These are phyloP conservation scores for Populus trichocarpa DNA, from an alignment of 441 rosid species.

Conservation along the genomic window DNA sequence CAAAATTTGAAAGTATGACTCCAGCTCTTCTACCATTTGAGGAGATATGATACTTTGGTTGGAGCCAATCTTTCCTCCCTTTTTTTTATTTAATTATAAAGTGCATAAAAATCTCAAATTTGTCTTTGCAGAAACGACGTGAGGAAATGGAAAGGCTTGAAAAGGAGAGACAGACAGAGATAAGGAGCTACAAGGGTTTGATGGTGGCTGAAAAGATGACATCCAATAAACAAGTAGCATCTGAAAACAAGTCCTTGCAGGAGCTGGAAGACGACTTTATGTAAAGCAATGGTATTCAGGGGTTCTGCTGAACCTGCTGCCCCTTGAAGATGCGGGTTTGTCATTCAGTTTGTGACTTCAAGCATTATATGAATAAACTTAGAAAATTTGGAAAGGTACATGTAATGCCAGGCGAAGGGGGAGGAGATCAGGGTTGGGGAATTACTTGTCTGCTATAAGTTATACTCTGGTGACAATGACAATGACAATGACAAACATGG, in stretches of 20 bases:
- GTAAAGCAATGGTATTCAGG: slow-evolving; percentile 26
- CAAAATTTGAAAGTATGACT: not conserved
- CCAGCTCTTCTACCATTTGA: not conserved
- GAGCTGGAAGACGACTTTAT: slow-evolving; percentile 97
- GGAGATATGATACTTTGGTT: too few relatives aligned
- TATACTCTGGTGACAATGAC: not conserved
- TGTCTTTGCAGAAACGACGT: slow-evolving; percentile 63
- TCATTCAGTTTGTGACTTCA: slow-evolving; percentile 16
- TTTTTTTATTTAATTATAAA: too few relatives aligned
- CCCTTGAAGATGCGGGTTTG: slow-evolving; percentile 5
- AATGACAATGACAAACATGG: not conserved
- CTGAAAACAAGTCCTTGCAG: slow-evolving; percentile 76
- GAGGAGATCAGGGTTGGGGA: not conserved
- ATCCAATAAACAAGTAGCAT: slow-evolving; percentile 86
- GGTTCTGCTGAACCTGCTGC: slow-evolving; percentile 2
- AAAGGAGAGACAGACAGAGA: slow-evolving; percentile 85
- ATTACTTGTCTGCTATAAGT: not conserved
- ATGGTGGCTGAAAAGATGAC: slow-evolving; percentile 97
- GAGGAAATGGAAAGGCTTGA: slow-evolving; percentile 88
- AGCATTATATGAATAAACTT: not conserved
- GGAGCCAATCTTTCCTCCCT: too few relatives aligned
- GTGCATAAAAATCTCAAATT: not conserved
- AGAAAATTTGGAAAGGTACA: slow-evolving; percentile 2
- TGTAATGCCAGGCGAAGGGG: not conserved
- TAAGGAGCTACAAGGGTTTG: slow-evolving; percentile 92